A percentile compares a stretch with the other conserved stretches of the same genome.
Evolutionary conservation across 2,329 filamentous ascomycete species (phyloP).

Genomic region (Blastomyces parvus): DNA sequence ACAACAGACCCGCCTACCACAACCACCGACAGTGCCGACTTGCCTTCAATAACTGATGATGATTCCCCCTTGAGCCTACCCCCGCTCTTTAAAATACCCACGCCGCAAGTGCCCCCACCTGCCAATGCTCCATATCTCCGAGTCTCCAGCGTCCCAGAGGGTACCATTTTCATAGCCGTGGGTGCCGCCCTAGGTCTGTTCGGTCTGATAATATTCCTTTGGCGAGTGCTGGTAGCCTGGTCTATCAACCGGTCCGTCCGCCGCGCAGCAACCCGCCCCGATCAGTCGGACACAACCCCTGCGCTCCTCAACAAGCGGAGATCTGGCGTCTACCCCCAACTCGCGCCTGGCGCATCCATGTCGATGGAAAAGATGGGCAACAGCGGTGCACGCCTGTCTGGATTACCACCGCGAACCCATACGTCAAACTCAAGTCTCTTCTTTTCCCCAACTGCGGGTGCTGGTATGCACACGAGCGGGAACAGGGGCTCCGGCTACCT

Average conservation of each 20-base stretch:
- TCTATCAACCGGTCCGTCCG: conserved; percentile 86
- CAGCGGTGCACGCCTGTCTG: conserved; percentile 28
- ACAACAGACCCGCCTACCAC: neutral
- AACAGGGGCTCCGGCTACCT: conserved; percentile 68
- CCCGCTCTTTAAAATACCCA: conserved; percentile 55
- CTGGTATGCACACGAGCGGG: conserved; percentile 44
- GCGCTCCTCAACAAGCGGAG: conserved; percentile 42
- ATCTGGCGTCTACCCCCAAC: conserved; percentile 24
- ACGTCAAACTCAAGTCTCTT: conserved; percentile 67
- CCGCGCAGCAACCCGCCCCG: conserved; percentile 68
- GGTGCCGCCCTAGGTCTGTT: conserved; percentile 80
- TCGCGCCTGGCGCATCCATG: conserved; percentile 35
- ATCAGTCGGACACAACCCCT: conserved; percentile 51
- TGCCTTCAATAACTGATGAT: neutral
- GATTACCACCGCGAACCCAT: conserved; percentile 30
- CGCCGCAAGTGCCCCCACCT: conserved; percentile 71
- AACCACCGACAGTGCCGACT: neutral
- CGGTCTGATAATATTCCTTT: conserved; percentile 69
- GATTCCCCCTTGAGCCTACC: conserved; percentile 44
- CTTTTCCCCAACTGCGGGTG: conserved; percentile 82
- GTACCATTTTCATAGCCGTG: conserved; percentile 92
- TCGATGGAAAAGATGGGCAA: conserved; percentile 44
- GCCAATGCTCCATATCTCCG: conserved; percentile 85
- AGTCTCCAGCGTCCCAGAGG: conserved; percentile 72
- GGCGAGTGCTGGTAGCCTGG: conserved; percentile 82